Conservation (phyloP, 164 flowering plant species). For the Malania oleifera region DNA sequence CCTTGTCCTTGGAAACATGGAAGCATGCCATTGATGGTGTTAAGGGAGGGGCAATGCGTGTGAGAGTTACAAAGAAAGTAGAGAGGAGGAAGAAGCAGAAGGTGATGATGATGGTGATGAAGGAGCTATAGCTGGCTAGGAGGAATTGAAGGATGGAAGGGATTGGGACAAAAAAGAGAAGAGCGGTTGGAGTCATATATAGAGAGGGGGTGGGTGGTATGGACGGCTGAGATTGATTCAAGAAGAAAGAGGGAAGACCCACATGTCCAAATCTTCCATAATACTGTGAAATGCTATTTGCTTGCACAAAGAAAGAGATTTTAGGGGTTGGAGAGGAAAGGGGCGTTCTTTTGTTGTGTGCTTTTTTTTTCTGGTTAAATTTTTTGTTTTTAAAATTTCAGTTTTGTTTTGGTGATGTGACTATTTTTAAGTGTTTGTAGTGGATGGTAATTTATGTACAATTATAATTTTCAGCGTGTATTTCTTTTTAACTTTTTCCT, state of each 20-base stretch:
- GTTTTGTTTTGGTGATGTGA: too few relatives aligned
- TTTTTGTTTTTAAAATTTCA: too few relatives aligned
- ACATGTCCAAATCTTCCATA: slow-evolving; percentile 10
- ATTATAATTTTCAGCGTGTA: too few relatives aligned
- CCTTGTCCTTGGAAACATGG: slow-evolving; percentile 29
- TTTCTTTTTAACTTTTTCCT: too few relatives aligned
- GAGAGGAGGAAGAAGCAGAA: slow-evolving; percentile 1
- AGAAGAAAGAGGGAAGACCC: slow-evolving; percentile 12
- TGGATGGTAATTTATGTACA: too few relatives aligned
- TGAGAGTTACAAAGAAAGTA: too few relatives aligned
- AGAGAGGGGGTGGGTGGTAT: slow-evolving; percentile 23
- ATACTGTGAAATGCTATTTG: slow-evolving; percentile 8
- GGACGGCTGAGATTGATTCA: slow-evolving; percentile 42
- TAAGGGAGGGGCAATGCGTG: neutral
- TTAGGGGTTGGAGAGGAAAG: too few relatives aligned
- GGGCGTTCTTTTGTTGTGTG: too few relatives aligned
- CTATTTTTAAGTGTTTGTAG: too few relatives aligned
- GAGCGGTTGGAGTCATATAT: slow-evolving; percentile 27
- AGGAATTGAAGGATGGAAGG: neutral
- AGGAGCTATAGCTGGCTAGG: too few relatives aligned
- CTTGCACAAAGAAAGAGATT: slow-evolving; percentile 14
- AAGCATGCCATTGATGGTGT: slow-evolving; percentile 40
- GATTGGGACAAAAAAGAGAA: slow-evolving; percentile 1
- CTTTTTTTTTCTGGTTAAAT: too few relatives aligned
- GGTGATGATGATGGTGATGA: neutral